Evolutionary conservation across 352 stramenopile genomes (phyloP), one percentile per base, ranked within the genome.

Genomic region (Achlya hypogyna): DNA sequence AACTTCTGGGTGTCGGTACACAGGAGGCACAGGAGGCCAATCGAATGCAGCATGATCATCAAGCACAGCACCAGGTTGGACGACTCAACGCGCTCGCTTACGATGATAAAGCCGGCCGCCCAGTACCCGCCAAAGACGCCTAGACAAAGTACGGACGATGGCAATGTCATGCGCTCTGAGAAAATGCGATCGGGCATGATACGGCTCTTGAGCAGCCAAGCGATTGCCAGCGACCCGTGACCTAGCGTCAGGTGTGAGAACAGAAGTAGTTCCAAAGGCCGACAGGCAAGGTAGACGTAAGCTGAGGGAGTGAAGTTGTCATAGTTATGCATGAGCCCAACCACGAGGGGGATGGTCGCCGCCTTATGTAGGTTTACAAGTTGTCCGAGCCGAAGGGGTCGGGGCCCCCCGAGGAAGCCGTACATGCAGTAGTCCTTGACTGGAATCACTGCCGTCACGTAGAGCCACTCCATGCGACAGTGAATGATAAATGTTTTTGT

Each of bases 1-100:
- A 38, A 58, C 32, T 67, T 67, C 45, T 67, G 60, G n/a, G 60
- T 67, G 51, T 67, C 60, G 10, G 60, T 35, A n/a, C 38, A 31
- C 20, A 67, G 14, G 28, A 67, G 43, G 5, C 51, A 40, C 5
- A 38, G n/a, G 12, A 49, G 25, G 4, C 60, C 60, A 5, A 67
- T 31, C 20, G 51, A 59, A n/a, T 67, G 20, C 42, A 67, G 6
- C 6, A 34, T 34, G 25, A 60, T 59, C 27, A 31, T 35, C 4
- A 67, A 12, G 28, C 29, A 31, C 14, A 16, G 28, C n/a, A 67
- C 28, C 8, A 38, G 28, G 12, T 42, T 27, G 14, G 60, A 67
- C n/a, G 32, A 31, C 18, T 67, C 47, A 9, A 67, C 60, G 20
- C 60, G 60, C n/a, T 58, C 16, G n/a, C 22, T 23, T n/a, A 67